A percentile compares a stretch with the other conserved stretches of the same genome.
Conservation (phyloP, 2,329 filamentous ascomycete species). For the Teratosphaeria pseudoeucalypti region DNA sequence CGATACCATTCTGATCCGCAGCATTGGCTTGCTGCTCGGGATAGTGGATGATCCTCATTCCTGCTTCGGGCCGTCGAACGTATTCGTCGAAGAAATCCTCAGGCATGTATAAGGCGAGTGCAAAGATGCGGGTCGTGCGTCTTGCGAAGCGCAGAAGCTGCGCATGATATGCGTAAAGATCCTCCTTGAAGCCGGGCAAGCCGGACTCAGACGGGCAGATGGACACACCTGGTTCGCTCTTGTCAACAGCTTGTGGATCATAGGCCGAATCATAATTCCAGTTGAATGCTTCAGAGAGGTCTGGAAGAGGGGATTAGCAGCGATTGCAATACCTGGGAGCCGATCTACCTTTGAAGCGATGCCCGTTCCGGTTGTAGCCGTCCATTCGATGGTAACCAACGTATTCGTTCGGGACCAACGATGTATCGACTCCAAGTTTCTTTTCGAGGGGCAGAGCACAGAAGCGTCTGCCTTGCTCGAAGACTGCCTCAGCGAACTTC, state of each 20-base stretch:
- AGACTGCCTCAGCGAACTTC: slow-evolving; percentile 22
- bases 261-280: slow-evolving; percentile 14
- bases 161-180: slow-evolving; percentile 27
- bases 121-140: slow-evolving; percentile 31
- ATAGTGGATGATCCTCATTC: slow-evolving; percentile 33
- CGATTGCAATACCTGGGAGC: slow-evolving; percentile 38
- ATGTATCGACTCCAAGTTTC: slow-evolving; percentile 39
- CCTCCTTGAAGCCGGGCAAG: slow-evolving; percentile 28
- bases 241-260: slow-evolving; percentile 10
- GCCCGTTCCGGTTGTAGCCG: slow-evolving; percentile 39
- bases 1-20: slow-evolving; percentile 29
- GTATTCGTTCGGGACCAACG: slow-evolving; percentile 27
- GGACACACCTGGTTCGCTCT: slow-evolving; percentile 10
- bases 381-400: slow-evolving; percentile 28
- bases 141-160: slow-evolving; percentile 29
- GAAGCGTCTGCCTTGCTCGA: slow-evolving; percentile 31
- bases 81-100: slow-evolving; percentile 32
- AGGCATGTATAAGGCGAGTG: slow-evolving; percentile 31
- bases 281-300: slow-evolving; percentile 22
- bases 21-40: slow-evolving; percentile 19
- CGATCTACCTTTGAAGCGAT: slow-evolving; percentile 39
- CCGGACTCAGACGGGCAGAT: slow-evolving; percentile 22
- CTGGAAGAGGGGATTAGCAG: slow-evolving; percentile 5
- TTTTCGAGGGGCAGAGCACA: slow-evolving; percentile 36
- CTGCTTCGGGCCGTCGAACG: slow-evolving; percentile 26